phyloP scores from a whole-genome alignment of 345 rosid species.

The Populus simonii region DNA sequence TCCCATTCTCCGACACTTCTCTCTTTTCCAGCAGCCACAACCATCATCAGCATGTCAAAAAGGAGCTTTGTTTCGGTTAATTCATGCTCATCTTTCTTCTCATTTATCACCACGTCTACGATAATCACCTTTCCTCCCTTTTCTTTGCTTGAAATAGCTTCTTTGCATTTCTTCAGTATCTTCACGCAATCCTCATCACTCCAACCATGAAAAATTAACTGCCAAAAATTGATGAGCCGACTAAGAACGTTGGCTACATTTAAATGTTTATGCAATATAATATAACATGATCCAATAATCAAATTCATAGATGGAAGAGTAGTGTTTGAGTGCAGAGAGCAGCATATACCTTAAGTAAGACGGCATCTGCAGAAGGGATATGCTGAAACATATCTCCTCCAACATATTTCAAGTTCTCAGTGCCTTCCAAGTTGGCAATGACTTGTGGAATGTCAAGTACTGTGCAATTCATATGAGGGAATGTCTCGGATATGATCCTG shows the following conservation, averaged over 20 bases:
- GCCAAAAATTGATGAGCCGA: background rate
- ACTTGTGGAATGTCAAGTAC: constrained; percentile 26
- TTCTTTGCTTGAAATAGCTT: constrained; percentile 26
- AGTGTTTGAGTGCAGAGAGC: background rate
- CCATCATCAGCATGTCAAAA: constrained; percentile 44
- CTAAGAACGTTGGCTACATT: background rate
- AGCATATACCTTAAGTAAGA: constrained; percentile 18
- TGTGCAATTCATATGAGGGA: constrained; percentile 17
- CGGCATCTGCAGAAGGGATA: constrained; percentile 25
- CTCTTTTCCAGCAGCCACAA: constrained; percentile 27
- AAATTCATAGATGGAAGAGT: background rate
- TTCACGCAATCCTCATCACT: constrained; percentile 45
- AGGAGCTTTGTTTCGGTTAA: constrained; percentile 37
- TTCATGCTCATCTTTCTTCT: constrained; percentile 27
- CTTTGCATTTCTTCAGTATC: constrained; percentile 40
- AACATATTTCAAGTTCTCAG: constrained; percentile 20
- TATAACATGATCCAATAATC: background rate
- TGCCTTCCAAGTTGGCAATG: constrained; percentile 8
- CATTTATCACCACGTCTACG: constrained; percentile 37
- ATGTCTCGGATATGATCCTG: constrained; percentile 9
- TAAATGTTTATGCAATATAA: background rate
- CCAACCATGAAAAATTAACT: constrained; percentile 39
- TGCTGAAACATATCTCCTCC: constrained; percentile 28
- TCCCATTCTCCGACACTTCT: constrained; percentile 45
- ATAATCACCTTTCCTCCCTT: constrained; percentile 33